Evolutionary conservation across 306 rosid genomes (phyloP), one percentile per base, ranked within the genome.

Genomic region (Astragalus membranaceus): DNA sequence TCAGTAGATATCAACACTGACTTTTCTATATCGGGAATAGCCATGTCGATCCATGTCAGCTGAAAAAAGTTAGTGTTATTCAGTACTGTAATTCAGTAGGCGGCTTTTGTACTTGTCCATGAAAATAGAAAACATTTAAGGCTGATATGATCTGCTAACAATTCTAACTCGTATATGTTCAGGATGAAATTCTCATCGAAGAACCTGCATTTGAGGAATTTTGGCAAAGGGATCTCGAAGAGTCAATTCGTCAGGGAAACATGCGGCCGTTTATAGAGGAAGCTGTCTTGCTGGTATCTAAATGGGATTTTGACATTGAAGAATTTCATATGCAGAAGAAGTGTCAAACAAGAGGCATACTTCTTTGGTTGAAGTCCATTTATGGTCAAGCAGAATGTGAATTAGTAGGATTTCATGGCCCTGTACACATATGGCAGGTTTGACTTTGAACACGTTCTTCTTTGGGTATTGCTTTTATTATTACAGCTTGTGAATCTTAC

Each of bases 381-480:
- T 88, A 87, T 78, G 74, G 89, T 75, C 89, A 87, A 52, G 87
- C 85, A 74, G 97, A 91, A 76, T 91, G 97, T 63, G 92, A 87
- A 53, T 67, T 87, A 67, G 84, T 81, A 11, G 99, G 99, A 73
- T 94, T 85, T 86, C 91, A 70, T 8, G 99, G 97, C 81, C 91
- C 75, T 6, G 84, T 88, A 69, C 96, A 91, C 83, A 67, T 94
- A 81, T 94, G 97, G 97, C 97, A 91, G 99, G 99, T 94, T 75
- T 68, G 87, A 57, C 97, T 94, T 75, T 68, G 87, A 57, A 54
- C 44, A 8, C 20, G 5, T 56, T 65, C 43, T 64, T 65, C 33
- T 53, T 71, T 55, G 42, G 7, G 5, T 67, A 52, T 65, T 13
- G 44, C 44, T 47, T 14, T 47, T 48, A 65, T 30, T 11, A 9